A percentile compares a stretch with the other conserved stretches of the same genome.
Evolutionary conservation across 345 rosid genomes (phyloP).

Genomic region (Hibiscus tridactylites): DNA sequence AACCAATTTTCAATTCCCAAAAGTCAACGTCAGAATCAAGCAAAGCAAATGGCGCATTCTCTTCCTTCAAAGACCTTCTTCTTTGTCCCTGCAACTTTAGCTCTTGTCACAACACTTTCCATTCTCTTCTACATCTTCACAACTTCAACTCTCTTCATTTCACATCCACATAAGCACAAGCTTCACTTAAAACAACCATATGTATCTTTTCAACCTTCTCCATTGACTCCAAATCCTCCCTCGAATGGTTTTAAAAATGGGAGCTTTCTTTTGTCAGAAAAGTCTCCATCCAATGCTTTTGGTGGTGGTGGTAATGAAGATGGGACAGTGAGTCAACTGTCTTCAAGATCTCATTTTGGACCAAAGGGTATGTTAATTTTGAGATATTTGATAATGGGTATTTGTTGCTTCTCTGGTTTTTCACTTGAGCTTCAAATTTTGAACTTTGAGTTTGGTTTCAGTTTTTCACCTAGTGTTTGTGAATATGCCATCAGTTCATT

Average conservation of each 20-base stretch:
- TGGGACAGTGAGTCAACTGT: conserved; percentile 11
- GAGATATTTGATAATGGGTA: neutral
- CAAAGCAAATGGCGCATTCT: conserved; percentile 30
- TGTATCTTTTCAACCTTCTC: conserved; percentile 1
- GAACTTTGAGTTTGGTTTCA: neutral
- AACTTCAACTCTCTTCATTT: conserved; percentile 34
- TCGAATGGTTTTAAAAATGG: conserved; percentile 3
- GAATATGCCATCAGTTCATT: neutral
- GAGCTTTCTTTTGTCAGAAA: conserved; percentile 3
- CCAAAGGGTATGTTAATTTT: conserved; percentile 18
- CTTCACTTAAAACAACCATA: neutral
- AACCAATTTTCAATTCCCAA: neutral
- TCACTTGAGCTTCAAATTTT: neutral
- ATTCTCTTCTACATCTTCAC: conserved; percentile 40
- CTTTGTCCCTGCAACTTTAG: conserved; percentile 42
- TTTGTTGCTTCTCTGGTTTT: neutral
- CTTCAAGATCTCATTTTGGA: conserved; percentile 1
- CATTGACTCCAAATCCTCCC: neutral
- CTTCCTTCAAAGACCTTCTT: conserved; percentile 23
- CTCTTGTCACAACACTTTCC: conserved; percentile 37
- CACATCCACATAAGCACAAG: neutral
- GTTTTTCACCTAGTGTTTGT: neutral
- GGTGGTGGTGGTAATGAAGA: neutral
- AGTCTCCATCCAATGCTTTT: neutral
- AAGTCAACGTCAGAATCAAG: neutral